phyloP scores from a whole-genome alignment of 1,284 basidiomycete species.

The Leccinum pachyderme region DNA sequence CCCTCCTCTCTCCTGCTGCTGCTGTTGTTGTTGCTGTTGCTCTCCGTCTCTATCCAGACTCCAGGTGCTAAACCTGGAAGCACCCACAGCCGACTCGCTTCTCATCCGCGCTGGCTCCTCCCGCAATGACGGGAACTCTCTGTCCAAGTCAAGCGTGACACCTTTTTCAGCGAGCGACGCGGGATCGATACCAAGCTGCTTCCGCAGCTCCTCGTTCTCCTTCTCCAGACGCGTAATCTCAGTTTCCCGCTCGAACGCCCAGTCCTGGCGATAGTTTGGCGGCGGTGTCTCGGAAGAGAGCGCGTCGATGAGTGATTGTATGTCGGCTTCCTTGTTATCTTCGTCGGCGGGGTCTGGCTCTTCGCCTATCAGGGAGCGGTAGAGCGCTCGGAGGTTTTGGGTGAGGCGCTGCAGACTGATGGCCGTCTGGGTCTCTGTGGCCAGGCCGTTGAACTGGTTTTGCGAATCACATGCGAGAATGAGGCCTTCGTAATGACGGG shows the following conservation, averaged over 20 bases:
- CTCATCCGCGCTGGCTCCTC: constrained; percentile 22
- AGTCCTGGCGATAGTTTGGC: constrained; percentile 47
- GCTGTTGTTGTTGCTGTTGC: background rate
- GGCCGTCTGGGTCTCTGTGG: constrained; percentile 52
- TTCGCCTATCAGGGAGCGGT: constrained; percentile 73
- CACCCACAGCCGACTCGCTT: constrained; percentile 27
- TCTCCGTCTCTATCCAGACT: constrained; percentile 25
- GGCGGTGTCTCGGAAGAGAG: constrained; percentile 32
- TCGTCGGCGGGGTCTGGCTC: constrained; percentile 39
- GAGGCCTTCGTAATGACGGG: constrained; percentile 88
- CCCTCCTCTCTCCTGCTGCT: constrained; percentile 17
- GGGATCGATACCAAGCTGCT: constrained; percentile 69
- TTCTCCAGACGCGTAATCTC: constrained; percentile 77
- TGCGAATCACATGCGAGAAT: constrained; percentile 74
- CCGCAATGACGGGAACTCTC: constrained; percentile 28
- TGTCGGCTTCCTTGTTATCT: constrained; percentile 31
- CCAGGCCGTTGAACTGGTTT: constrained; percentile 57
- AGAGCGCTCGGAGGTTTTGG: constrained; percentile 66
- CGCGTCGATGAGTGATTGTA: constrained; percentile 43
- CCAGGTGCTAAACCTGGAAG: constrained; percentile 28
- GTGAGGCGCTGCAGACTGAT: constrained; percentile 69
- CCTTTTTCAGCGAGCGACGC: constrained; percentile 50
- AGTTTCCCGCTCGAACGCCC: constrained; percentile 80
- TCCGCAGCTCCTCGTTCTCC: constrained; percentile 80
- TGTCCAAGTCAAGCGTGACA: constrained; percentile 44